These are phyloP conservation scores for Curvularia hawaiiensis DNA, from an alignment of 2,329 filamentous ascomycete species.

Conservation along the genomic window DNA sequence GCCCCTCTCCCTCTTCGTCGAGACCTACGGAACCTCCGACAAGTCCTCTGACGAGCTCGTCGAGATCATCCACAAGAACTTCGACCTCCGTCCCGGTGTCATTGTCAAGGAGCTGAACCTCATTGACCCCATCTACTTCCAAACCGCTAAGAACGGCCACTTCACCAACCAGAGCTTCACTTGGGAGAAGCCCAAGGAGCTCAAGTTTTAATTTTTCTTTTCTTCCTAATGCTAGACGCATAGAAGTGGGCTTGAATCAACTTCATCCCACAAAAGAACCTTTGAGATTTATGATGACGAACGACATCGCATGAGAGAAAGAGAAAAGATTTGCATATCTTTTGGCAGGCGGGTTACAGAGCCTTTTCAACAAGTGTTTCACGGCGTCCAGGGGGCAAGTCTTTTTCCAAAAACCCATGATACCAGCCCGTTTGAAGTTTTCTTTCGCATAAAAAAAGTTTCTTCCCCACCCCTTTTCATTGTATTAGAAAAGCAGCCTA, in stretches of 20 bases:
- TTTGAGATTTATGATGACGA: constrained; percentile 22
- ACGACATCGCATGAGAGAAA: constrained; percentile 20
- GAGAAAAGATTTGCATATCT: constrained; percentile 45
- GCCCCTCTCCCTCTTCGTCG: constrained; percentile 96
- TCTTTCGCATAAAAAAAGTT: constrained; percentile 32
- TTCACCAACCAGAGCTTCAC: constrained; percentile 98
- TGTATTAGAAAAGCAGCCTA: constrained; percentile 23
- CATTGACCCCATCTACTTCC: constrained; percentile 94
- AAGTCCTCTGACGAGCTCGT: constrained; percentile 93
- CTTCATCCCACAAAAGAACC: constrained; percentile 39
- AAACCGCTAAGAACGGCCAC: constrained; percentile 99
- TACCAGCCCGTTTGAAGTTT: constrained; percentile 30
- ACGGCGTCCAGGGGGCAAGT: constrained; percentile 41
- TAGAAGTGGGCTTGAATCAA: constrained; percentile 48
- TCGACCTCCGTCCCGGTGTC: constrained; percentile 96
- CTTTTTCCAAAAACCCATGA: constrained; percentile 33
- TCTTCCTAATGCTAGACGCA: constrained; percentile 26
- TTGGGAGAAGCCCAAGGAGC: constrained; percentile 97
- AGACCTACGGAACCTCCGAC: constrained; percentile 92
- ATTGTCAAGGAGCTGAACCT: constrained; percentile 98
- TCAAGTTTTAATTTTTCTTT: constrained; percentile 74
- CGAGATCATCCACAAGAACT: constrained; percentile 92
- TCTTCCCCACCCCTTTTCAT: background rate
- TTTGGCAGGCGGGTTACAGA: constrained; percentile 40
- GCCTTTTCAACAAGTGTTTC: constrained; percentile 49